Percentiles rank a stretch among this genome's conserved stretches.
Evolutionary conservation across 2,329 filamentous ascomycete genomes (phyloP).

Genomic region (Trichoderma koningiopsis): DNA sequence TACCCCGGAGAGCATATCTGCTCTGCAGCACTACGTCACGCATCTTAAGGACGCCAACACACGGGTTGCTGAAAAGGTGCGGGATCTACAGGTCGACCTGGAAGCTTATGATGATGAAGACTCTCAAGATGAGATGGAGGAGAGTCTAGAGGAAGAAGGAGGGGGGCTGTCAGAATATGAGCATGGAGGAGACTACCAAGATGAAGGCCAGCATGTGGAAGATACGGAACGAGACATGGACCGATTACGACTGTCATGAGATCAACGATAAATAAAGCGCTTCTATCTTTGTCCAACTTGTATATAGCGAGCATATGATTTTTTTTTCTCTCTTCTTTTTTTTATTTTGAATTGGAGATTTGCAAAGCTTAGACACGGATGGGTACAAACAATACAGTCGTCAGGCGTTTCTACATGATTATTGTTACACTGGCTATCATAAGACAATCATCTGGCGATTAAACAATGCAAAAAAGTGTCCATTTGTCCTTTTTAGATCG

Average conservation of each 20-base stretch:
- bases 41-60: constrained; percentile 54
- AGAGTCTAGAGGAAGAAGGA: constrained; percentile 44
- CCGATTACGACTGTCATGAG: constrained; percentile 33
- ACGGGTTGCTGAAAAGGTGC: constrained; percentile 48
- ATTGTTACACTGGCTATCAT: constrained; percentile 27
- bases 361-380: background rate
- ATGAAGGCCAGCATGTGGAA: constrained; percentile 53
- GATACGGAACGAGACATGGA: constrained; percentile 54
- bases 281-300: background rate
- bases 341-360: background rate
- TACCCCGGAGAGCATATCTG: constrained; percentile 45
- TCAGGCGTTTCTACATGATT: constrained; percentile 23
- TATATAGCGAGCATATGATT: background rate
- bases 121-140: constrained; percentile 37
- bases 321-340: background rate
- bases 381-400: background rate
- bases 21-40: constrained; percentile 50
- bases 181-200: constrained; percentile 51
- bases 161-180: constrained; percentile 55
- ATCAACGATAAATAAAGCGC: background rate
- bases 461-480: background rate
- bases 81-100: constrained; percentile 47
- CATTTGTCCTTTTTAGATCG: background rate
- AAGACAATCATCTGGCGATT: background rate
- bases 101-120: constrained; percentile 54